Evolutionary conservation across 192 early-diverging fungal genomes (phyloP).

Genomic region (Chytriomyces sp.): DNA sequence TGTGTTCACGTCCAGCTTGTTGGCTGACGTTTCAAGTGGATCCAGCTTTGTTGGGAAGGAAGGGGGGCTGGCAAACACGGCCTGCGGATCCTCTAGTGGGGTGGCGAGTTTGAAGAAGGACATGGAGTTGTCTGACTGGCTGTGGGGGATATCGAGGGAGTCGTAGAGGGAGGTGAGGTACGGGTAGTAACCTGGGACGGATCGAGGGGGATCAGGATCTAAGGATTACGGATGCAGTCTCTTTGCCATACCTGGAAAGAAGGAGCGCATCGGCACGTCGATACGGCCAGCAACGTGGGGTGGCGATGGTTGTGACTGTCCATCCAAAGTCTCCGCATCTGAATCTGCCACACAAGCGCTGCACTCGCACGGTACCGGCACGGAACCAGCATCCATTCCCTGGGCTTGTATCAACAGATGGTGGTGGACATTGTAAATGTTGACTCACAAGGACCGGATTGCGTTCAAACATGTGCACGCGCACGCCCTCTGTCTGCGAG

Average conservation of each 20-base stretch:
- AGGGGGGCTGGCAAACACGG: constrained; percentile 6
- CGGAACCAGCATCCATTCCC: constrained; percentile 52
- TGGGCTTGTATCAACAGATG: constrained; percentile 33
- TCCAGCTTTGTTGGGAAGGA: constrained; percentile 33
- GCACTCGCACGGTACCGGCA: constrained; percentile 34
- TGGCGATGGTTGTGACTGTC: background rate
- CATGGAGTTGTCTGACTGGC: constrained; percentile 45
- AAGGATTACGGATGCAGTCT: background rate
- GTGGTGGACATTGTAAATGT: constrained; percentile 38
- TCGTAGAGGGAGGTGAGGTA: constrained; percentile 42
- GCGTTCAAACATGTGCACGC: constrained; percentile 1
- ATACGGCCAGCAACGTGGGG: constrained; percentile 31
- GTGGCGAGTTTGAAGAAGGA: constrained; percentile 33
- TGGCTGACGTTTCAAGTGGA: background rate
- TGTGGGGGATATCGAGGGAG: constrained; percentile 35
- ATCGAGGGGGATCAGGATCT: background rate
- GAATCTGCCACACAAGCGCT: constrained; percentile 9
- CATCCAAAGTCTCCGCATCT: background rate
- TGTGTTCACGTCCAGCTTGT: background rate
- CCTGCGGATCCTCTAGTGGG: background rate
- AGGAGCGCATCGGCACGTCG: constrained; percentile 58
- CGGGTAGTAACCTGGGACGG: constrained; percentile 44
- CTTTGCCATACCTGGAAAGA: constrained; percentile 42
- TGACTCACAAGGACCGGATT: too few species aligned
- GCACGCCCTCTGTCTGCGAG: constrained; percentile 5